Evolutionary conservation across 75 land plant genomes (phyloP).

Genomic region (Sequoia sempervirens): DNA sequence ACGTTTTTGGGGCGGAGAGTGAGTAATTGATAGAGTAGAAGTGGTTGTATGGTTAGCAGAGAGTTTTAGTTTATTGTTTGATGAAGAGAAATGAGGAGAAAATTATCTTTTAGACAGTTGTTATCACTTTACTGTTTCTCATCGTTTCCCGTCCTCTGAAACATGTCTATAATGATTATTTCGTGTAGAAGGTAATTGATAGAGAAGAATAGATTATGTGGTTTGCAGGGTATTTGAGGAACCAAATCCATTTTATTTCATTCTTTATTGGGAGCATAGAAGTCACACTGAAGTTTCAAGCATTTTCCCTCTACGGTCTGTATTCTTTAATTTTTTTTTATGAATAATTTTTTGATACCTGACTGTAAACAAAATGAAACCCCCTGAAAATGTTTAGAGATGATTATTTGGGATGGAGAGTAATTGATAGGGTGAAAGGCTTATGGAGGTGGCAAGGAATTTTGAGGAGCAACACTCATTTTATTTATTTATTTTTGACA

Average conservation of each 20-base stretch:
- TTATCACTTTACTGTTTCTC: not conserved
- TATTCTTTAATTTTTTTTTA: too few species aligned
- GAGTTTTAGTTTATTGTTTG: not conserved
- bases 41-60: not conserved
- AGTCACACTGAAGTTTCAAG: not conserved
- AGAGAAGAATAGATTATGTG: not conserved
- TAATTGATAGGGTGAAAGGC: not conserved
- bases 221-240: not conserved
- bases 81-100: not conserved
- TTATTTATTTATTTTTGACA: not conserved
- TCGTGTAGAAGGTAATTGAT: not conserved
- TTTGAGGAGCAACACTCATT: not conserved
- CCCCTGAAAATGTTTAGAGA: not conserved
- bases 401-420: not conserved
- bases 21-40: not conserved
- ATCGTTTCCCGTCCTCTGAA: not conserved
- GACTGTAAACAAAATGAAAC: not conserved
- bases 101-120: not conserved
- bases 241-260: too few species aligned
- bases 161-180: not conserved
- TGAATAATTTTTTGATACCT: not conserved
- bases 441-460: not conserved
- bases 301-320: not conserved
- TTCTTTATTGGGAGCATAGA: not conserved
- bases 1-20: not conserved